phyloP scores from a whole-genome alignment of 495 filamentous ascomycete species.

The Polyplosphaeria fusca region DNA sequence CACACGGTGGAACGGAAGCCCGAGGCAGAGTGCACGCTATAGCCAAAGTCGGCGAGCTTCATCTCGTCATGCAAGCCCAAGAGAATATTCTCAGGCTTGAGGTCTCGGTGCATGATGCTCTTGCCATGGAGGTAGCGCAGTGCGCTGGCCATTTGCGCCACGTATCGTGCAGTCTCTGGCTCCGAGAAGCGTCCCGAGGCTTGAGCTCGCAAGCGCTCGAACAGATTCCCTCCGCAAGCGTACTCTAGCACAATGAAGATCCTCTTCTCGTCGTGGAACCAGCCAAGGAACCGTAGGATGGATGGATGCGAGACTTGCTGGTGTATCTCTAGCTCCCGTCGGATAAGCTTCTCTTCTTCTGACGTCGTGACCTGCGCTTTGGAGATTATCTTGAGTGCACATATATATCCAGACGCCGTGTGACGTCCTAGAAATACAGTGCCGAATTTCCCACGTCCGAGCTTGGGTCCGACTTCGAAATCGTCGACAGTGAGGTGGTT shows the following conservation, averaged over 20 bases:
- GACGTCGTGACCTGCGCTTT: conserved; percentile 5
- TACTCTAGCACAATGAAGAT: conserved; percentile 91
- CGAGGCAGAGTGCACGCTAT: conserved; percentile 19
- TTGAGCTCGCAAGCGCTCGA: conserved; percentile 73
- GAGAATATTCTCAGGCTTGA: conserved; percentile 97
- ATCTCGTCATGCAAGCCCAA: conserved; percentile 64
- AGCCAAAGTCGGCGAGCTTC: conserved; percentile 93
- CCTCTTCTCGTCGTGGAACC: conserved; percentile 78
- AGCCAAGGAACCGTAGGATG: conserved; percentile 17
- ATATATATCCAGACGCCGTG: conserved; percentile 7
- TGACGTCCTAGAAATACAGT: conserved; percentile 20
- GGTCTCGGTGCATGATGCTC: conserved; percentile 96
- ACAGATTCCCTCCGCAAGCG: conserved; percentile 84
- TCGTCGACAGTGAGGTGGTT: too few species aligned
- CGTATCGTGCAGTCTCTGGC: conserved; percentile 73
- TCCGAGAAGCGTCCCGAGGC: conserved; percentile 76
- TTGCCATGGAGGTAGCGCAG: conserved; percentile 86
- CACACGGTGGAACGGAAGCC: conserved; percentile 13
- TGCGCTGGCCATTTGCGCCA: conserved; percentile 84
- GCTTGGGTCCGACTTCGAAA: conserved; percentile 21
- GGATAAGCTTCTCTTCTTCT: conserved; percentile 20
- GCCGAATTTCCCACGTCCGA: conserved; percentile 26
- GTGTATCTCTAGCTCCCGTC: conserved; percentile 21
- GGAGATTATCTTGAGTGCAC: conserved; percentile 16
- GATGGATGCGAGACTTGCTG: conserved; percentile 16